Base-by-base conservation (phyloP, 1,139 yeast species). In the Hyphopichia buzzinii region DNA sequence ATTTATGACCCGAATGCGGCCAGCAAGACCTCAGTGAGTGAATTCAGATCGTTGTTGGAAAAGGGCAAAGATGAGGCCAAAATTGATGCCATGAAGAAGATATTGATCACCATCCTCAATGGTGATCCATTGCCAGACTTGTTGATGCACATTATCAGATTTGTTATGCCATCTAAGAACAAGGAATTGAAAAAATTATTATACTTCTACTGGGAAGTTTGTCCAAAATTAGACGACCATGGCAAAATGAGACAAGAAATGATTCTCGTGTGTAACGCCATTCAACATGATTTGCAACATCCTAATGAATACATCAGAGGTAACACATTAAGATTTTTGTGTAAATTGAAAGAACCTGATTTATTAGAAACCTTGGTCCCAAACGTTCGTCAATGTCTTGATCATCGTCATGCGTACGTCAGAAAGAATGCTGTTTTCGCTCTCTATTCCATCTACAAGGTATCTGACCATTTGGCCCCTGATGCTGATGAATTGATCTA, bases 221-320 rank as follows among this genome's bases (percentile, higher is more conserved):
- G 96, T 58, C 95, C 97, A 38, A 94, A 94, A 65, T 72, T 83
- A 50, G 95, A 88, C 51, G 73, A 77, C 33, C 83, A 84, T 36
- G 98, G 98, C 4, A 87, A 87, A 59, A 79, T 94, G 73, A 87
- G 89, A 68, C 97, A 90, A 62, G 99, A 94, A 66, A 92, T 94
- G 97, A 92, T 94, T 65, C 79, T 94, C 49, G 98, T 92, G 35
- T 92, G 97, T 69, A 94, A 94, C 60, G 97, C 97, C 38, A 88
- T 94, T 54, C 95, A 94, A 63, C 89, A 92, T 63, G 99, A 94
- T 61, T 76, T 94, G 50, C 97, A 90, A 64, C 98, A 94, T 65
- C 97, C 98, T 36, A 94, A 94, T 67, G 98, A 94, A 64, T 94
- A 84, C 58, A 85, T 94, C 46, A 79, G 98, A 53, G 99, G 98